Evolutionary conservation across 192 early-diverging fungal genomes (phyloP), one percentile per base, ranked within the genome.

Genomic region (Chytriomyces sp.): DNA sequence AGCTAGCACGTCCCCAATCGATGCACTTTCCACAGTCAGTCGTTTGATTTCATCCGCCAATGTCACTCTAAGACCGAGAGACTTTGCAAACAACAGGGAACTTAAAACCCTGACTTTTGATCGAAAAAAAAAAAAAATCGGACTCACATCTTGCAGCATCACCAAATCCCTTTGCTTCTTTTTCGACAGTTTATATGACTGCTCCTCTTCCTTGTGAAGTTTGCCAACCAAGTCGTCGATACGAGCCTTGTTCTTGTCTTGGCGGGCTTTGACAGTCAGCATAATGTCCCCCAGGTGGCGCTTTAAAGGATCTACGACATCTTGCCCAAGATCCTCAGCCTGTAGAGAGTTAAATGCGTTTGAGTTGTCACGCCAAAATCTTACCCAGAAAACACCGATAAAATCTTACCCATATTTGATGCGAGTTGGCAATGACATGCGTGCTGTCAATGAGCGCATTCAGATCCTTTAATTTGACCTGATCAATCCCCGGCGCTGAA

Each of bases 381-480:
- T 64, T 20, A 67, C 11, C 61, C 11, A 35, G 13, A 49, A 70
- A 50, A 28, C 28, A 75, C 9, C 16, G n/a, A 45, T 6, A 43
- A 69, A 49, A 69, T 50, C 80, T 16, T 72, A 84, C 85, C 82
- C 83, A 87, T n/a, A 79, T 83, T 63, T 87, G 84, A 60, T 87
- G 82, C 0, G 88, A 73, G 69, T 89, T 89, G 11, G 82, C 79
- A 50, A 89, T 75, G 48, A 89, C 69, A 48, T 86, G 86, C 16
- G 86, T 82, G 61, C 72, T 80, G 75, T 89, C 88, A 47, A 89
- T 86, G 20, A 89, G 67, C 70, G 87, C 85, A 72, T 87, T 84
- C 46, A 88, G 79, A 69, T 88, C 85, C 5, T 76, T 74, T 18
- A 88, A 72, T 18, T 24, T 5, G 5, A 20, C 23, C n/a, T 48